These are phyloP conservation scores for Cyclostephanos tholiformis DNA, from an alignment of 108 stramenopile species.

Conservation along the genomic window DNA sequence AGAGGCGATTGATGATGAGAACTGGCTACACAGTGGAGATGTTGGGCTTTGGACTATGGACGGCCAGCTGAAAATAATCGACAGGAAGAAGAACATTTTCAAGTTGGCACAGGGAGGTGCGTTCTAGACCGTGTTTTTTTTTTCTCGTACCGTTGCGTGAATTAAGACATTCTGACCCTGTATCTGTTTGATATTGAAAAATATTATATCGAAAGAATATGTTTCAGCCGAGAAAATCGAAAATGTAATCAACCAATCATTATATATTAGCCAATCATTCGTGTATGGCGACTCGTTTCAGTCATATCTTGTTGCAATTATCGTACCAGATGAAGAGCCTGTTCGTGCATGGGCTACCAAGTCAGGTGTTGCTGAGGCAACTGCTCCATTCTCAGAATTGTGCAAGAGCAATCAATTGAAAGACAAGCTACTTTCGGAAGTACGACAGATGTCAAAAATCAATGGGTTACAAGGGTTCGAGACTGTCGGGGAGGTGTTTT, in stretches of 20 bases:
- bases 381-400: constrained; percentile 66
- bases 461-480: constrained; percentile 93
- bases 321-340: constrained; percentile 94
- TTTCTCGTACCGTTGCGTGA: background rate
- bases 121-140: constrained; percentile 5
- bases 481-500: constrained; percentile 75
- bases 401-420: constrained; percentile 70
- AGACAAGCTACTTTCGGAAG: constrained; percentile 65
- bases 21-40: constrained; percentile 97
- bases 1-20: constrained; percentile 91
- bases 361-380: constrained; percentile 28
- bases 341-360: constrained; percentile 56
- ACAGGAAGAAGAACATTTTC: constrained; percentile 98
- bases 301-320: constrained; percentile 85
- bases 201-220: constrained; percentile 55
- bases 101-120: constrained; percentile 92
- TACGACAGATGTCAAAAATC: constrained; percentile 59
- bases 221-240: constrained; percentile 98
- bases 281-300: constrained; percentile 95
- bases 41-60: constrained; percentile 94
- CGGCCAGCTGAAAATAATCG: constrained; percentile 95
- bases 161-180: background rate
- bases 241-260: constrained; percentile 83
- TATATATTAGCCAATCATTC: constrained; percentile 87
- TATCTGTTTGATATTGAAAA: background rate